Conservation (phyloP, 768 basidiomycete genomes). For the Suillus subaureus region DNA sequence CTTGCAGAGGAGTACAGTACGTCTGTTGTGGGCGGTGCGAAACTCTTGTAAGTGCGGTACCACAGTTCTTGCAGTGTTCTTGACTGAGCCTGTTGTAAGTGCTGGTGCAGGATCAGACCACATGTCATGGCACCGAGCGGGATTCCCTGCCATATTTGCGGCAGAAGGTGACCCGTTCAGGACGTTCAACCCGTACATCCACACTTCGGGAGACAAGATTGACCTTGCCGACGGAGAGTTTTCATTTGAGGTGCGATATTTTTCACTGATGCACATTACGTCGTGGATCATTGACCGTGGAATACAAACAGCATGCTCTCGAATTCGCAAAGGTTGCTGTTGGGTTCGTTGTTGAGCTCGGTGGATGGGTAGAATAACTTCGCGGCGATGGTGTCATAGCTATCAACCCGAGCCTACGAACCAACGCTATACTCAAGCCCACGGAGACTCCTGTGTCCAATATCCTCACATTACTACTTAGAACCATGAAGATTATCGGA, state of each 20-base stretch:
- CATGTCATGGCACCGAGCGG: conserved; percentile 47
- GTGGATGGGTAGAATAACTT: conserved; percentile 22
- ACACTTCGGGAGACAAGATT: conserved; percentile 32
- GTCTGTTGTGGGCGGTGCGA: conserved; percentile 17
- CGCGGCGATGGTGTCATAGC: neutral
- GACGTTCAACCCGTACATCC: conserved; percentile 45
- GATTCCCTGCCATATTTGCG: conserved; percentile 44
- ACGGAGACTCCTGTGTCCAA: neutral
- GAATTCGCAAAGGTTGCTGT: conserved; percentile 64
- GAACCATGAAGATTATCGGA: neutral
- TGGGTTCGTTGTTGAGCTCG: conserved; percentile 58
- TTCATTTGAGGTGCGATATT: conserved; percentile 34
- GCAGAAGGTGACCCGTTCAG: conserved; percentile 45
- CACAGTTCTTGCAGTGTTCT: neutral
- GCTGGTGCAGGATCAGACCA: conserved; percentile 48
- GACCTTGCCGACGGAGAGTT: conserved; percentile 41
- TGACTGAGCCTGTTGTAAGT: conserved; percentile 23
- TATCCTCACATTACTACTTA: neutral
- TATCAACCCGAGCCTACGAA: neutral
- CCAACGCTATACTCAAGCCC: neutral
- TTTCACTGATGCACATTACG: neutral
- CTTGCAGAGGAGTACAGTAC: conserved; percentile 35
- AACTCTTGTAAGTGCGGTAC: conserved; percentile 33
- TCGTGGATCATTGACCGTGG: conserved; percentile 13
- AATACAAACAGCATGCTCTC: conserved; percentile 53